Conservation (phyloP, 192 early-diverging fungal genomes). For the Backusella parvicylindrica region DNA sequence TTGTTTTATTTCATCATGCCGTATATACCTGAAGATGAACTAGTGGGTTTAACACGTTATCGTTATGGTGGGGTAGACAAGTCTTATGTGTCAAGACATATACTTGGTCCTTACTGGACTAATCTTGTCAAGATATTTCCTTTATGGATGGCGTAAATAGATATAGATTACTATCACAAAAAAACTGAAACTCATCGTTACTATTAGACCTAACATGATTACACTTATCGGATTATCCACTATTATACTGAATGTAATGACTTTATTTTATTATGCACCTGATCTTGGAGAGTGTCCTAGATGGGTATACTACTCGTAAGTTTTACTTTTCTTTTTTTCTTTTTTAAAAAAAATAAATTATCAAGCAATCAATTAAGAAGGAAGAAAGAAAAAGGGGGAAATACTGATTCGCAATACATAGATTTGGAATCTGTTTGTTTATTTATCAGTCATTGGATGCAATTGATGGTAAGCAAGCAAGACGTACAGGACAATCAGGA, state of each 20-base stretch:
- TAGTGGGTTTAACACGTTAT: conserved; percentile 73
- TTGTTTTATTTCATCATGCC: conserved; percentile 24
- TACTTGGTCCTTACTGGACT: conserved; percentile 88
- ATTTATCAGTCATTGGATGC: conserved; percentile 89
- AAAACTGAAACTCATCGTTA: neutral
- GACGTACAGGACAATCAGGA: conserved; percentile 80
- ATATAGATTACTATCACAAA: neutral
- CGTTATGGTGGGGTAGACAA: conserved; percentile 79
- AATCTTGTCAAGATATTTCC: conserved; percentile 86
- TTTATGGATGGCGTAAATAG: conserved; percentile 89
- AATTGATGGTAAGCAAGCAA: conserved; percentile 95
- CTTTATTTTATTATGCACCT: conserved; percentile 71
- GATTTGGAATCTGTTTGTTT: conserved; percentile 76
- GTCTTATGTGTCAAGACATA: conserved; percentile 77
- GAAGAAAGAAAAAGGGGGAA: neutral
- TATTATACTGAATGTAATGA: conserved; percentile 67
- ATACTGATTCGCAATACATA: neutral
- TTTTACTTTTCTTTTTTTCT: neutral
- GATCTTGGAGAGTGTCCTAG: conserved; percentile 70
- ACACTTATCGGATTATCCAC: conserved; percentile 83
- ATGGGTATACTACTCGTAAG: conserved; percentile 80
- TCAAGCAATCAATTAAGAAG: neutral
- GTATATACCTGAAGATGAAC: conserved; percentile 63
- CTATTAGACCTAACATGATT: conserved; percentile 78
- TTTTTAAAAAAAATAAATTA: too few relatives aligned